Evolutionary conservation across 225 moss, liverwort and hornwort genomes (phyloP).

Genomic region (Marchantia paleacea): DNA sequence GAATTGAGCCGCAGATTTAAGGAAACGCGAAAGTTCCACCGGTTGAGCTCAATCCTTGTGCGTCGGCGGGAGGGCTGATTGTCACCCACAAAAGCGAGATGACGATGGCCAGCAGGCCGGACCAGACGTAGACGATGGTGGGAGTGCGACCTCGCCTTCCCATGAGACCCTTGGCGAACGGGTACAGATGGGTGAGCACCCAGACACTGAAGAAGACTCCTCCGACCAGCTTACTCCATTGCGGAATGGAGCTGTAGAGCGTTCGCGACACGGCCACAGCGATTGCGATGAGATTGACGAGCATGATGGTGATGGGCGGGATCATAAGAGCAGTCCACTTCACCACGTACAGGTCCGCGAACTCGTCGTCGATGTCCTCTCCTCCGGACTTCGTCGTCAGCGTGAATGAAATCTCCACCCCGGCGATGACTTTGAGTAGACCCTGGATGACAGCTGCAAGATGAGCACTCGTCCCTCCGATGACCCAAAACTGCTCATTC

Average conservation of each 20-base stretch:
- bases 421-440: slow-evolving; percentile 81
- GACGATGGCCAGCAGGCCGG: slow-evolving; percentile 77
- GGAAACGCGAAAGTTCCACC: too few relatives aligned
- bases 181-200: slow-evolving; percentile 82
- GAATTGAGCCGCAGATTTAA: too few relatives aligned
- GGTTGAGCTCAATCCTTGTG: slow-evolving; percentile 15
- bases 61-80: slow-evolving; percentile 51
- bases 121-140: slow-evolving; percentile 87
- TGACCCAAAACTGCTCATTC: slow-evolving; percentile 95
- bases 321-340: slow-evolving; percentile 93
- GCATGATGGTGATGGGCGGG: slow-evolving; percentile 82
- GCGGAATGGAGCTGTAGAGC: slow-evolving; percentile 54
- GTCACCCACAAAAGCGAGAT: slow-evolving; percentile 91
- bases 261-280: slow-evolving; percentile 75
- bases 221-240: slow-evolving; percentile 90
- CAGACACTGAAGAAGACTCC: slow-evolving; percentile 87
- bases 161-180: slow-evolving; percentile 97
- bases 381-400: slow-evolving; percentile 76
- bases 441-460: slow-evolving; percentile 90
- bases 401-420: slow-evolving; percentile 92
- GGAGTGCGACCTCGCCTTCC: slow-evolving; percentile 78
- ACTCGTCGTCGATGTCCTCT: slow-evolving; percentile 78
- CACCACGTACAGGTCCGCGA: slow-evolving; percentile 76
- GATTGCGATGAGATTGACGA: slow-evolving; percentile 75
- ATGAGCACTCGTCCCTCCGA: slow-evolving; percentile 93